Conservation (phyloP, 805 yeast genomes). For the Saccharomyces kudriavzevii region DNA sequence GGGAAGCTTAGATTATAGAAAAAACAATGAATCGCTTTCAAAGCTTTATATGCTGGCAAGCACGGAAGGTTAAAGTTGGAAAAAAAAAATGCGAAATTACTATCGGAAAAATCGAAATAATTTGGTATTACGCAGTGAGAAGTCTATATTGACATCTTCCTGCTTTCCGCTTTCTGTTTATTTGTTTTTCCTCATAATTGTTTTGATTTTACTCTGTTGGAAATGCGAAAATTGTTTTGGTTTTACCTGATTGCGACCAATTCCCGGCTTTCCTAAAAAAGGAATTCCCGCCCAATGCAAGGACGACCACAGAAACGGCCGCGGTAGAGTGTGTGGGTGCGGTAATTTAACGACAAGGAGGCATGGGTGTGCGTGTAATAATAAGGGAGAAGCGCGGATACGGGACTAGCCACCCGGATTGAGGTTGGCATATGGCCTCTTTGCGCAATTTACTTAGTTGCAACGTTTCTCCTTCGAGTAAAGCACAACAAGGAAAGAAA, state of each 20-base stretch:
- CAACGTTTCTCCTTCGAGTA: neutral
- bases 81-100: neutral
- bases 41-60: neutral
- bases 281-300: neutral
- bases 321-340: neutral
- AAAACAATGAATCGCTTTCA: neutral
- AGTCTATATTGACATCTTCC: neutral
- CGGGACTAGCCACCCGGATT: neutral
- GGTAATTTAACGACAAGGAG: neutral
- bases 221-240: neutral
- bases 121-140: neutral
- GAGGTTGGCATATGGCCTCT: neutral
- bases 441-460: neutral
- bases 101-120: neutral
- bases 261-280: neutral
- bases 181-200: neutral
- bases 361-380: neutral
- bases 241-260: neutral
- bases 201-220: neutral
- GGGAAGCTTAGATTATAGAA: neutral
- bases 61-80: neutral
- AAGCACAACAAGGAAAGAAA: neutral
- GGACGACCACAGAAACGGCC: neutral
- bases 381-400: neutral
- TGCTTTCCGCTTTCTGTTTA: neutral